phyloP scores from a whole-genome alignment of 2,329 filamentous ascomycete genomes.

The Neonectria hederae region DNA sequence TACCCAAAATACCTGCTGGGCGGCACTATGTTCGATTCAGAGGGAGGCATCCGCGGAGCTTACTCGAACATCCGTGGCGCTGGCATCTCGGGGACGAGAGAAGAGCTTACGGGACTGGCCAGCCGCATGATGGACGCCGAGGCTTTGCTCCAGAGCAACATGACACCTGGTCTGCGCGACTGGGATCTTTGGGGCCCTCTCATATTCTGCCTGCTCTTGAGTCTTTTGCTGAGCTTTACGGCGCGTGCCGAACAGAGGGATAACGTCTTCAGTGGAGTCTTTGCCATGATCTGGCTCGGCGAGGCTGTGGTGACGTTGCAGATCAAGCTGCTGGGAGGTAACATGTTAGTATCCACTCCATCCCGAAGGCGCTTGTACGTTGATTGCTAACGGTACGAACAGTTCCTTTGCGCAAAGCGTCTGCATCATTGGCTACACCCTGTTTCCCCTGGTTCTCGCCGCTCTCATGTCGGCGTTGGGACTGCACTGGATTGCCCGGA shows the following conservation, averaged over 20 bases:
- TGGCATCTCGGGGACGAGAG: constrained; percentile 67
- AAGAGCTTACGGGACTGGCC: constrained; percentile 69
- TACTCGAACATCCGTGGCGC: constrained; percentile 69
- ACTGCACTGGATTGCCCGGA: constrained; percentile 81
- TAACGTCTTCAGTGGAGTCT: constrained; percentile 93
- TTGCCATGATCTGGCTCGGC: constrained; percentile 95
- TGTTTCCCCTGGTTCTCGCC: constrained; percentile 96
- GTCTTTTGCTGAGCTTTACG: constrained; percentile 85
- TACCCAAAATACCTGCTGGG: constrained; percentile 93
- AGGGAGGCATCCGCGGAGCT: constrained; percentile 65
- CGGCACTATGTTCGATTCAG: constrained; percentile 69
- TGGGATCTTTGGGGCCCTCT: constrained; percentile 99
- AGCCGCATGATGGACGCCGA: constrained; percentile 72
- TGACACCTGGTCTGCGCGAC: constrained; percentile 91
- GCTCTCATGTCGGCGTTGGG: constrained; percentile 85
- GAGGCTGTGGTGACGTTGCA: constrained; percentile 97
- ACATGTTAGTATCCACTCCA: constrained; percentile 76
- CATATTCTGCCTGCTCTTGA: constrained; percentile 90
- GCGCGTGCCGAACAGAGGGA: constrained; percentile 84
- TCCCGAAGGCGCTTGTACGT: neutral
- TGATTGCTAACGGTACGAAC: constrained; percentile 35
- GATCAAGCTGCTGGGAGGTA: constrained; percentile 94
- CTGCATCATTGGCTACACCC: constrained; percentile 97
- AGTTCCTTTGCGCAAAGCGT: constrained; percentile 98
- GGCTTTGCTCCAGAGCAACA: constrained; percentile 70